A percentile compares a stretch with the other conserved stretches of the same genome.
phyloP scores from a whole-genome alignment of 2,329 filamentous ascomycete species.

The Macrophomina pseudophaseolina region DNA sequence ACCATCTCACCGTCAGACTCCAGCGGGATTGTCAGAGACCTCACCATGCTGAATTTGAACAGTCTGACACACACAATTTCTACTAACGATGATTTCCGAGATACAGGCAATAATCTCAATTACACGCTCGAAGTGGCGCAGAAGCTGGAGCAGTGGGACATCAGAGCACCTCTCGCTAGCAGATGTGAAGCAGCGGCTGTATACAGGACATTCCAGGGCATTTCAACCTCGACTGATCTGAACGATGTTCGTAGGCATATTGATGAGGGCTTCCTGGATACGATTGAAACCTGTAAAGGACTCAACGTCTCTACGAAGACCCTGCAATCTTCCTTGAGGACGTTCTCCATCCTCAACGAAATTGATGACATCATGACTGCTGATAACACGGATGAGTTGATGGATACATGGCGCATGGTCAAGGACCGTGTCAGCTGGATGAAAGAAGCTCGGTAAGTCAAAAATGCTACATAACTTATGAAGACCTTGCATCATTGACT shows the following conservation, averaged over 20 bases:
- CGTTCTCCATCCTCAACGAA: conserved; percentile 77
- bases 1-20: conserved; percentile 63
- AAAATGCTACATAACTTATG: neutral
- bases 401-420: conserved; percentile 67
- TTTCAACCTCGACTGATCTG: conserved; percentile 69
- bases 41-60: conserved; percentile 81
- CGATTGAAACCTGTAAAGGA: conserved; percentile 45
- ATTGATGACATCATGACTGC: conserved; percentile 77
- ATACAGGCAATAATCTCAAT: conserved; percentile 64
- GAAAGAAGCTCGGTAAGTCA: conserved; percentile 73
- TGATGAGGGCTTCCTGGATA: conserved; percentile 63
- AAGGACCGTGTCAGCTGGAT: conserved; percentile 76
- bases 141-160: conserved; percentile 88
- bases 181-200: conserved; percentile 66
- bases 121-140: conserved; percentile 80
- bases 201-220: conserved; percentile 80
- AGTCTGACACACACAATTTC: conserved; percentile 83
- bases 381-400: conserved; percentile 63
- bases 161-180: conserved; percentile 71
- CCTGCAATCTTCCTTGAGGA: conserved; percentile 62
- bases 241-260: conserved; percentile 61
- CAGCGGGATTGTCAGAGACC: conserved; percentile 73
- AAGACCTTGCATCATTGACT: neutral
- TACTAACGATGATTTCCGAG: conserved; percentile 67
- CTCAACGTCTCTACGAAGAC: conserved; percentile 55